Evolutionary conservation across 768 basidiomycete genomes (phyloP), one percentile per base, ranked within the genome.

Genomic region (Russula emetica): DNA sequence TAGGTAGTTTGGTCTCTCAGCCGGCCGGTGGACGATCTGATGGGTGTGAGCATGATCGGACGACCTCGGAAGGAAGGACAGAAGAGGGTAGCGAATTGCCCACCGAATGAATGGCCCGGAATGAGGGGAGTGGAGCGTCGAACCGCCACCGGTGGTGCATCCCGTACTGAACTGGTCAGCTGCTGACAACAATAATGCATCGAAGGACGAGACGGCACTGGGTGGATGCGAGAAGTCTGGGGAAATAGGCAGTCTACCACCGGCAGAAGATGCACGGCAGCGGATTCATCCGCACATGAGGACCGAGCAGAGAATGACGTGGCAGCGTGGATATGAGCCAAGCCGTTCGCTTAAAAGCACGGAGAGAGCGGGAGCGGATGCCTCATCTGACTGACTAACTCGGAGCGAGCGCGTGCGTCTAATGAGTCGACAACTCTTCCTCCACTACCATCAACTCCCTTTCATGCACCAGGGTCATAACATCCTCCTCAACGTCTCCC

Each of bases 381-480:
- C 0, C n/a, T 13, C 36, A 36, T 1, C 36, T 13, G 6, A 14
- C 1, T 4, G n/a, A n/a, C n/a, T 38, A 13, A 40, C 38, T 40
- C 38, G 16, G 38, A 36, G 14, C 36, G 8, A 18, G 18, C 1
- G 20, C 0, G 45, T 0, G 45, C 45, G 45, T 24, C 45, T 11
- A 47, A 47, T 49, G 45, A 49, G 57, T 22, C 57, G 34, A 6
- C 58, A 49, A 11, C 58, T 58, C 52, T 38, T 22, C 5, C 28
- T 34, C 34, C 11, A 42, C 11, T 20, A 50, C 45, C 32, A 52
- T 7, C 57, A 38, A n/a, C 44, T 24, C 54, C 51, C 50, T 30
- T 66, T 60, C 54, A 66, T 66, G 64, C 30, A 52, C 55, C n/a
- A 56, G n/a, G 16, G 14, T 42, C 49, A 61, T 36, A 47, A 49